phyloP scores from a whole-genome alignment of 495 filamentous ascomycete species.

The Trichoderma virens region DNA sequence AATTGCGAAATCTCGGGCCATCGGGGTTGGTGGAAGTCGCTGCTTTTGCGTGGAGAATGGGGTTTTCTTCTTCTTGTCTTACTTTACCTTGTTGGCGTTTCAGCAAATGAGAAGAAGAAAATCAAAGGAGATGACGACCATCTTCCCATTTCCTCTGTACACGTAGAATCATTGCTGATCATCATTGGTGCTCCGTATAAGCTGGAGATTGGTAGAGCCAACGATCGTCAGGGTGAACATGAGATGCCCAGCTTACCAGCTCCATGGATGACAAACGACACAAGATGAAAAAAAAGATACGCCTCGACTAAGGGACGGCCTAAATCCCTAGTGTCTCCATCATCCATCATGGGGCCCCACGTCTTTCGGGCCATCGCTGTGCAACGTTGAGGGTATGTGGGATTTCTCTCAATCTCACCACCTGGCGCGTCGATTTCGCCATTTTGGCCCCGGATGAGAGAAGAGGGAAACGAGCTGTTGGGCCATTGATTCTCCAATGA shows the following conservation, averaged over 20 bases:
- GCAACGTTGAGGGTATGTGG: background rate
- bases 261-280: background rate
- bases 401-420: background rate
- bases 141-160: background rate
- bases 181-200: background rate
- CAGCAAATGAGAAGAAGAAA: background rate
- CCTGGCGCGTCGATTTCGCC: background rate
- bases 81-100: background rate
- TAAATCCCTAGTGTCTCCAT: background rate
- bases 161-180: background rate
- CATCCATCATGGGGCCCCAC: background rate
- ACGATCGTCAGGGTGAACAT: background rate
- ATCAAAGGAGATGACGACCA: too few species aligned
- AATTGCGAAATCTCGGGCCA: constrained; percentile 8
- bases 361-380: background rate
- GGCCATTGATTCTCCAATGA: background rate
- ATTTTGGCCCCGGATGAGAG: background rate
- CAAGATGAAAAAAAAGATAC: background rate
- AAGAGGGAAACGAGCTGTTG: background rate
- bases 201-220: background rate
- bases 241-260: background rate
- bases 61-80: background rate
- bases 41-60: background rate
- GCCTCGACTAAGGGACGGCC: background rate
- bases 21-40: constrained; percentile 2